A percentile compares a stretch with the other conserved stretches of the same genome.
phyloP scores from a whole-genome alignment of 345 rosid species.

The Cardamine chenopodiifolia region DNA sequence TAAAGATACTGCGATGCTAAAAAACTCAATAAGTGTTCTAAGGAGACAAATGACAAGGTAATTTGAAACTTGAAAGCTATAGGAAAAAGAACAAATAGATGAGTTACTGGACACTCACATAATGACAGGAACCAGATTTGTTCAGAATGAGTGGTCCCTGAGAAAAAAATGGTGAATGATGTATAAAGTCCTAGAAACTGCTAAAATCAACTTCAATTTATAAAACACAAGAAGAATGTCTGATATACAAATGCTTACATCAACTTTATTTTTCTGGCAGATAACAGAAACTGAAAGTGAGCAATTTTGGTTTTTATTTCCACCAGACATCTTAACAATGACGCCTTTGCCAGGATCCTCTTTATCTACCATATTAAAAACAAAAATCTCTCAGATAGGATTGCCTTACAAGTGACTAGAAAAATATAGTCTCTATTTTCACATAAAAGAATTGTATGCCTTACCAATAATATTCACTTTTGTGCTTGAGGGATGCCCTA shows the following conservation, averaged over 20 bases:
- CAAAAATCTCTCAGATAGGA: conserved; percentile 31
- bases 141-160: conserved; percentile 74
- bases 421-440: background rate
- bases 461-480: conserved; percentile 60
- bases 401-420: background rate
- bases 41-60: conserved; percentile 8
- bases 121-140: conserved; percentile 67
- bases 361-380: conserved; percentile 54
- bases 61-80: background rate
- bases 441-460: conserved; percentile 24
- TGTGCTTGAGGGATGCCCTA: conserved; percentile 68
- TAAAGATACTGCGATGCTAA: conserved; percentile 4
- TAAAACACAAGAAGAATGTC: conserved; percentile 13
- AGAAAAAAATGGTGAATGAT: conserved; percentile 35
- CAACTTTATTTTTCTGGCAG: conserved; percentile 65
- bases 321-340: conserved; percentile 66
- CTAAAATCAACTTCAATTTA: conserved; percentile 28
- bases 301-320: conserved; percentile 51
- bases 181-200: conserved; percentile 13
- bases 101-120: conserved; percentile 59
- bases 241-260: conserved; percentile 56
- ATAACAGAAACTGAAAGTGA: conserved; percentile 80
- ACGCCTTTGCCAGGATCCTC: conserved; percentile 80
- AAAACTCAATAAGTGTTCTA: background rate
- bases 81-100: background rate